These are phyloP conservation scores for Xylaria sp. DNA, from an alignment of 495 filamentous ascomycete species.

Conservation along the genomic window DNA sequence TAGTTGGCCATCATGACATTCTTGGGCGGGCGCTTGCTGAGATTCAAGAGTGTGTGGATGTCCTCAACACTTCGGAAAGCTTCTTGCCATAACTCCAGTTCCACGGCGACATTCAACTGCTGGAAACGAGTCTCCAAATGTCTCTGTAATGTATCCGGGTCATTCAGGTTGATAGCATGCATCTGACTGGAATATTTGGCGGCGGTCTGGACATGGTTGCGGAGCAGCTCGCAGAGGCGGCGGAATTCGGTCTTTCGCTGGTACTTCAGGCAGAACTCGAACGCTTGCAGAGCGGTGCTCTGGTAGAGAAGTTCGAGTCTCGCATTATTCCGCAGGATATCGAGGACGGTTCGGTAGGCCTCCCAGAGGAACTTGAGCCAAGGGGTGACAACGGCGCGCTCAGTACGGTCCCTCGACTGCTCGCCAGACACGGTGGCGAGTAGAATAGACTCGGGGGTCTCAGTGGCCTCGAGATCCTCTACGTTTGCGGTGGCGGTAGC, in stretches of 20 bases:
- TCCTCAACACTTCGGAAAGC: constrained; percentile 98
- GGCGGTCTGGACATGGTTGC: constrained; percentile 98
- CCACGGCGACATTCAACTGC: constrained; percentile 96
- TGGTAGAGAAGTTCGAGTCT: constrained; percentile 98
- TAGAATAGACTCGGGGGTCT: constrained; percentile 97
- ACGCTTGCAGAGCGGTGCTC: constrained; percentile 95
- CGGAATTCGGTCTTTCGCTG: constrained; percentile 99
- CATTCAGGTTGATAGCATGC: constrained; percentile 98
- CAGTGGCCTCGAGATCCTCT: constrained; percentile 94
- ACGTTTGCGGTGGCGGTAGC: constrained; percentile 70
- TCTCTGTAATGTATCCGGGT: constrained; percentile 94
- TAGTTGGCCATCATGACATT: constrained; percentile 99
- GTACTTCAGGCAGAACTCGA: constrained; percentile 98
- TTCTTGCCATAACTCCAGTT: constrained; percentile 98
- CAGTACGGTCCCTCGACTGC: constrained; percentile 94
- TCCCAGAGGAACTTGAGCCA: constrained; percentile 99
- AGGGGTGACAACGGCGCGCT: constrained; percentile 95
- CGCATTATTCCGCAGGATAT: constrained; percentile 98
- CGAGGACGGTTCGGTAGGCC: constrained; percentile 97
- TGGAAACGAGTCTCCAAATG: constrained; percentile 98
- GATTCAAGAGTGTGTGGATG: constrained; percentile 96
- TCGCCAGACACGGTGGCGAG: constrained; percentile 97
- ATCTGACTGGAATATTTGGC: constrained; percentile 99
- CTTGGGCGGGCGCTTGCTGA: constrained; percentile 99
- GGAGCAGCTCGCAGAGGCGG: constrained; percentile 93